Base-by-base conservation (phyloP, 495 filamentous ascomycete genomes). In the Gamarada debralockiae region DNA sequence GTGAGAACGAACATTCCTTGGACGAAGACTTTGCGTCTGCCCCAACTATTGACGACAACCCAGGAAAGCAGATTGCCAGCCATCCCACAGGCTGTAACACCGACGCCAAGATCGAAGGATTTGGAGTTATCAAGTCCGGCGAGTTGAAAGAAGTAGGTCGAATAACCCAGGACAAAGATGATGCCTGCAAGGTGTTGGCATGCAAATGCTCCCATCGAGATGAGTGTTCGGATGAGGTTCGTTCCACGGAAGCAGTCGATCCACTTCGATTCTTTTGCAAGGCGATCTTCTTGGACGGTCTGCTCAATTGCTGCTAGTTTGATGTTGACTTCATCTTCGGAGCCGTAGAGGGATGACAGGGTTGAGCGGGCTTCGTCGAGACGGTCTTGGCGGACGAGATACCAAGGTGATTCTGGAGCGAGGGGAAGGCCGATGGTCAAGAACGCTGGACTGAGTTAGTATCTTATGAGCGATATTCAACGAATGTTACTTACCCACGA, bases 111-210 rank as follows among this genome's bases (percentile, higher is more conserved):
- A 50, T 74, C 61, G 47, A 80, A 80, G 7, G 76, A 72, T 2
- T 69, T 55, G 9, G 69, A 54, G 0, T 70, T 70, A 0, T 70
- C 59, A 20, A 85, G 60, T 1, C 83, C 83, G 1, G 82, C 81
- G 31, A 79, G 74, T 43, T 76, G 67, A 64, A 85, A 86, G 69
- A 87, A 84, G 41, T 81, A 83, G 1, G 80, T 84, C 0, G 75
- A 75, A 50, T 79, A 83, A 25, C 77, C 76, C 23, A 77, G 74
- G n/a, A 60, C 52, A 17, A 82, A 62, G 34, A 73, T 74, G 37
- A 75, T 73, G 1, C 76, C 76, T 18, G 68, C 67, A 12, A 74
- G 41, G 27, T 71, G 72, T 47, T 85, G 79, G 22, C 67, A 70
- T 20, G 66, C 64, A 36, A 72, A 80, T 0, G 76, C 75, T 7